These are phyloP conservation scores for Zangia roseola DNA, from an alignment of 768 basidiomycete genomes.

Conservation along the genomic window DNA sequence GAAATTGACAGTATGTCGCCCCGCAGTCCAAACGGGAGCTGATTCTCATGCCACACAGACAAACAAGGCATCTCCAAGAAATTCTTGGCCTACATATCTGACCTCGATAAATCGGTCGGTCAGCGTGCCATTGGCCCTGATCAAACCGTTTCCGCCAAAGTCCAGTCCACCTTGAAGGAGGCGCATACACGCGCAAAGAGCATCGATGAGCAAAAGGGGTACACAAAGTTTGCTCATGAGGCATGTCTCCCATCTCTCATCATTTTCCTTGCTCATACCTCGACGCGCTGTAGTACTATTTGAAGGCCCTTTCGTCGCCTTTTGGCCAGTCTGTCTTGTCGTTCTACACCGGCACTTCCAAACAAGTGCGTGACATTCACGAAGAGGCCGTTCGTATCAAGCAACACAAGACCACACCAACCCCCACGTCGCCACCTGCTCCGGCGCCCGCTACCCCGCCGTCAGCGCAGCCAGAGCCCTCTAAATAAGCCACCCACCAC, in stretches of 20 bases:
- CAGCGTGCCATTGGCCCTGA: constrained; percentile 73
- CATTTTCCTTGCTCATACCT: constrained; percentile 1
- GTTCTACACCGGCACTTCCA: constrained; percentile 88
- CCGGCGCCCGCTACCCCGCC: constrained; percentile 4
- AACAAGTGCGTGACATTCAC: constrained; percentile 89
- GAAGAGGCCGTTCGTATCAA: constrained; percentile 88
- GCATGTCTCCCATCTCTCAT: constrained; percentile 36
- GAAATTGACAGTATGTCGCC: constrained; percentile 62
- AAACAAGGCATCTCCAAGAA: constrained; percentile 86
- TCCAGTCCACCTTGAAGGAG: constrained; percentile 60
- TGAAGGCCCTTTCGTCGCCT: constrained; percentile 70
- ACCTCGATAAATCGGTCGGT: constrained; percentile 70
- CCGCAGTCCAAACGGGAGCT: neutral
- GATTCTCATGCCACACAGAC: constrained; percentile 34
- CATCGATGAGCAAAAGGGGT: constrained; percentile 81
- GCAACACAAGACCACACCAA: constrained; percentile 45
- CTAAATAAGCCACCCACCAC: constrained; percentile 3
- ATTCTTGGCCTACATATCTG: constrained; percentile 78
- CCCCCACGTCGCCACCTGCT: constrained; percentile 14
- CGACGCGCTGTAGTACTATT: constrained; percentile 60
- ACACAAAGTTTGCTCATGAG: constrained; percentile 65
- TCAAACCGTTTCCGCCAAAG: constrained; percentile 74
- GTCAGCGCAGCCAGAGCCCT: constrained; percentile 8
- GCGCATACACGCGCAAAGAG: constrained; percentile 69
- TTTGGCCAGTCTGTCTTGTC: constrained; percentile 70